Conservation (phyloP, 768 basidiomycete genomes). For the Mycena galericulata region DNA sequence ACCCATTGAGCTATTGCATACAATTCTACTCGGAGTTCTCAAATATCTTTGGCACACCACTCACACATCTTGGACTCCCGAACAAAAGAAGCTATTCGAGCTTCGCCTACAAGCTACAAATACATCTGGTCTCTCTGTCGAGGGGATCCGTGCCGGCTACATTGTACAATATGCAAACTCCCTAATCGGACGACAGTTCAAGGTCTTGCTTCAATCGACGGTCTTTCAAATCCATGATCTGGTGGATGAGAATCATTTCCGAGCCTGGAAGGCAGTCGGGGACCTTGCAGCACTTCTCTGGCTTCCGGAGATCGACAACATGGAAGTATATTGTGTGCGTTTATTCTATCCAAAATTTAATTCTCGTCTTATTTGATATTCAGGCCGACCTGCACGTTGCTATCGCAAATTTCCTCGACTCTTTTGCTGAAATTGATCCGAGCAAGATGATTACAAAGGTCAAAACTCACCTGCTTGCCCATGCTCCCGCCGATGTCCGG, state of each 20-base stretch:
- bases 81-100: slow-evolving; percentile 42
- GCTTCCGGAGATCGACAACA: slow-evolving; percentile 52
- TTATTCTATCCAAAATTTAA: not conserved
- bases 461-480: slow-evolving; percentile 33
- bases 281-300: slow-evolving; percentile 53
- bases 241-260: slow-evolving; percentile 38
- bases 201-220: slow-evolving; percentile 50
- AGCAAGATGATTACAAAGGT: slow-evolving; percentile 32
- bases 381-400: slow-evolving; percentile 27
- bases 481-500: slow-evolving; percentile 28
- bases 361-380: not conserved
- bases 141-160: slow-evolving; percentile 51
- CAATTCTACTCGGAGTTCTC: slow-evolving; percentile 53
- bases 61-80: slow-evolving; percentile 45
- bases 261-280: slow-evolving; percentile 48
- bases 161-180: slow-evolving; percentile 58
- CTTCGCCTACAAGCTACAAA: slow-evolving; percentile 48
- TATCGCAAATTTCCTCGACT: slow-evolving; percentile 37
- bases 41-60: slow-evolving; percentile 57
- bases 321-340: slow-evolving; percentile 49
- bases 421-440: slow-evolving; percentile 34
- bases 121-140: slow-evolving; percentile 45
- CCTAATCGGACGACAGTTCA: slow-evolving; percentile 57
- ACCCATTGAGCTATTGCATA: slow-evolving; percentile 59
- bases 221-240: slow-evolving; percentile 53